A percentile compares a stretch with the other conserved stretches of the same genome.
phyloP scores from a whole-genome alignment of 2,329 filamentous ascomycete genomes.

The Harringtonia lauricola region DNA sequence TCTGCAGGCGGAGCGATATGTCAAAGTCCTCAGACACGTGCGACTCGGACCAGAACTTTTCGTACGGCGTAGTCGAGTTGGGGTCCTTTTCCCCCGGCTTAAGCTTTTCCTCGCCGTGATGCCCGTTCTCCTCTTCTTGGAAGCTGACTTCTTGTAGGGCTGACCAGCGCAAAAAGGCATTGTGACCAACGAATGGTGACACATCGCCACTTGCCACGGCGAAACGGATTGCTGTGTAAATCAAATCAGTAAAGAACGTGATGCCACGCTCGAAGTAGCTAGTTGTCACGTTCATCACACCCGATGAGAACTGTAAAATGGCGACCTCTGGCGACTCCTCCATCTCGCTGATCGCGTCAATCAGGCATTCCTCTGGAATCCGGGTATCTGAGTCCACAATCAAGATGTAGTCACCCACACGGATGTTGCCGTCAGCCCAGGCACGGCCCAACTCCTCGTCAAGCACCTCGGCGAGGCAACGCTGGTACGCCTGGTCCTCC shows the following conservation, averaged over 20 bases:
- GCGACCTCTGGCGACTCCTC: conserved; percentile 68
- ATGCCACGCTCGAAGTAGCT: conserved; percentile 64
- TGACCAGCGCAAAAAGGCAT: conserved; percentile 64
- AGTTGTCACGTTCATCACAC: conserved; percentile 68
- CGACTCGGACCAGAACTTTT: conserved; percentile 73
- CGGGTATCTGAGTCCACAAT: conserved; percentile 73
- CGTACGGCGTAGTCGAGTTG: conserved; percentile 27
- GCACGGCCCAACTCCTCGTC: conserved; percentile 53
- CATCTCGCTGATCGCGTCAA: conserved; percentile 75
- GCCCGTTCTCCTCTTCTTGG: conserved; percentile 47
- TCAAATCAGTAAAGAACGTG: conserved; percentile 61
- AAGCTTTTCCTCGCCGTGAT: too few species aligned
- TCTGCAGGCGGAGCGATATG: conserved; percentile 68
- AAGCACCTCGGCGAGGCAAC: conserved; percentile 53
- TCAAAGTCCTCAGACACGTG: conserved; percentile 77
- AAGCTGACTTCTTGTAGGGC: conserved; percentile 66
- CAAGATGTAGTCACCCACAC: conserved; percentile 73
- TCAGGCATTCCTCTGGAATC: conserved; percentile 64
- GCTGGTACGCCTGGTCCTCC: conserved; percentile 55
- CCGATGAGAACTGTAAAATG: conserved; percentile 67
- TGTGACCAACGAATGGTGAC: conserved; percentile 72
- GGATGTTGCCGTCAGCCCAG: conserved; percentile 81
- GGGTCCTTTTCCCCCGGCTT: too few species aligned
- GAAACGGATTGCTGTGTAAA: conserved; percentile 68
- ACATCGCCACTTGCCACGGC: conserved; percentile 69